Conservation (phyloP, 148 eudicot genomes). For the Cornus suecica region DNA sequence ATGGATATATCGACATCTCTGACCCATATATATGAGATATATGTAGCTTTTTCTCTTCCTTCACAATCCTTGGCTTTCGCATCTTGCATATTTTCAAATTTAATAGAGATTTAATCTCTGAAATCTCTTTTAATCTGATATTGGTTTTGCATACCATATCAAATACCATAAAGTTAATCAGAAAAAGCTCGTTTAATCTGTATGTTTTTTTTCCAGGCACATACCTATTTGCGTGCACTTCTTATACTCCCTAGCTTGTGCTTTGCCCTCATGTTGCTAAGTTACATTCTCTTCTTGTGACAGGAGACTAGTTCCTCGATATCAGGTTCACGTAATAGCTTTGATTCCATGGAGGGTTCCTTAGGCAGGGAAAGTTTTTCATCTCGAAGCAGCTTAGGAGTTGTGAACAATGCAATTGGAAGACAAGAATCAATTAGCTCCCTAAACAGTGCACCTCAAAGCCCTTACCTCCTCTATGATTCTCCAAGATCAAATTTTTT, state of each 20-base stretch:
- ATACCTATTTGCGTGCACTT: too few species aligned
- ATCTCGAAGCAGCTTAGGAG: conserved; percentile 26
- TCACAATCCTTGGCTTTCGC: too few species aligned
- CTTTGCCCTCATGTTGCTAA: neutral
- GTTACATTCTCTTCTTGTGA: conserved; percentile 1
- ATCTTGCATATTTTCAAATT: too few species aligned
- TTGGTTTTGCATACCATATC: too few species aligned
- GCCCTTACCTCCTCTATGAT: conserved; percentile 21
- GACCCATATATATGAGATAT: too few species aligned
- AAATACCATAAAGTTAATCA: too few species aligned
- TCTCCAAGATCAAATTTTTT: conserved; percentile 34
- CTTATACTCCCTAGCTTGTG: too few species aligned
- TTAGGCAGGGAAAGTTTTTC: conserved; percentile 36
- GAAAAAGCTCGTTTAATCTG: too few species aligned
- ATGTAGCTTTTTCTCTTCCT: neutral
- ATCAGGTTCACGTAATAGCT: conserved; percentile 48
- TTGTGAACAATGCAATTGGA: conserved; percentile 25
- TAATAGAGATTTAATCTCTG: too few species aligned
- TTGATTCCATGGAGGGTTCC: conserved; percentile 46
- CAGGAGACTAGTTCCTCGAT: conserved; percentile 64
- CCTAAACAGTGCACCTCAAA: conserved; percentile 27
- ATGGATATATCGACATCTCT: too few species aligned
- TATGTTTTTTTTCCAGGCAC: too few species aligned
- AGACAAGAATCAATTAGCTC: conserved; percentile 41
- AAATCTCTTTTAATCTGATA: too few species aligned